A percentile compares a stretch with the other conserved stretches of the same genome.
Conservation (phyloP, 2,329 filamentous ascomycete genomes). For the Elsinoe fawcettii region DNA sequence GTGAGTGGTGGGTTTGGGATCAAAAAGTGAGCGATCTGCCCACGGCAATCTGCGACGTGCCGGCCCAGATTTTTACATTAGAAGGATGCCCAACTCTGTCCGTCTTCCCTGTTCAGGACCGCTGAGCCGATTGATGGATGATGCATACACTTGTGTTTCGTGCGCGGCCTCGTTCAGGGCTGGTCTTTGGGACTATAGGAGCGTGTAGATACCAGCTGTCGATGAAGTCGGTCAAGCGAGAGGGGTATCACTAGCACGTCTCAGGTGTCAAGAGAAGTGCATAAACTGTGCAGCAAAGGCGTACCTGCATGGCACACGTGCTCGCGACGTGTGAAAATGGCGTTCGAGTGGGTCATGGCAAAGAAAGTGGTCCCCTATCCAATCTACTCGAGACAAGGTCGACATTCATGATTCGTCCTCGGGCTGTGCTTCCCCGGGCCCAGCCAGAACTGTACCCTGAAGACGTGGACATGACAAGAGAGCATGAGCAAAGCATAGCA, state of each 20-base stretch:
- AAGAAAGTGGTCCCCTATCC: neutral
- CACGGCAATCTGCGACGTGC: conserved; percentile 11
- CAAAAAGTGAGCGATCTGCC: neutral
- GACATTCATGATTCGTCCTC: conserved; percentile 7
- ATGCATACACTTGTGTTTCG: neutral
- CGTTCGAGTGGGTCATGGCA: neutral
- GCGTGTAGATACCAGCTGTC: conserved; percentile 1
- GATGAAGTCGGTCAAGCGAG: neutral
- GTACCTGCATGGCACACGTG: conserved; percentile 14
- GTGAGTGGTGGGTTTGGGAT: conserved; percentile 6
- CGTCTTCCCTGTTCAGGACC: conserved; percentile 1
- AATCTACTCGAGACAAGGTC: conserved; percentile 9
- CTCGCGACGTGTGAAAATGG: conserved; percentile 6
- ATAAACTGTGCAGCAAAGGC: neutral
- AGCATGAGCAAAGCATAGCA: neutral
- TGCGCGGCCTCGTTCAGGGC: neutral
- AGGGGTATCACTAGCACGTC: conserved; percentile 6
- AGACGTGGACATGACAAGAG: neutral
- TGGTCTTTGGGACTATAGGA: neutral
- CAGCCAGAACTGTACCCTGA: neutral
- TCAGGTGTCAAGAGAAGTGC: neutral
- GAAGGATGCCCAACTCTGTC: neutral
- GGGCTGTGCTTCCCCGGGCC: neutral
- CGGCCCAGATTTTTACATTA: neutral
- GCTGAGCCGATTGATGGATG: neutral